These are phyloP conservation scores for Paramecium bursaria DNA, from an alignment of 73 alveolate species.

Conservation along the genomic window DNA sequence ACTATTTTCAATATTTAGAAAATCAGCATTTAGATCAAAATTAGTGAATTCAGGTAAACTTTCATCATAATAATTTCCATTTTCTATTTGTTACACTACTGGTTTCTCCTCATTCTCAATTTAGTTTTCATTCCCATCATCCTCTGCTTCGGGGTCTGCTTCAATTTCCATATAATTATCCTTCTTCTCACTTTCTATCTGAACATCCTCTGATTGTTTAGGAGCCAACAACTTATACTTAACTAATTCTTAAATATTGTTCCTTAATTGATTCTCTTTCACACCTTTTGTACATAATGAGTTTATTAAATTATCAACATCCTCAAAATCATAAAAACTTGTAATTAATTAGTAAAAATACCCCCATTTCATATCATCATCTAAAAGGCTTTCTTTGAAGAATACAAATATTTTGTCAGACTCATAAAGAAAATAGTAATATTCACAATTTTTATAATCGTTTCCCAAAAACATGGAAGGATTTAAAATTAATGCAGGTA, in stretches of 20 bases:
- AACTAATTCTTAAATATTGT: conserved; percentile 21
- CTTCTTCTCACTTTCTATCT: not conserved
- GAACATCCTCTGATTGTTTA: not conserved
- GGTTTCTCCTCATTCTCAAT: conserved; percentile 5
- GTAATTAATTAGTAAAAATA: too few species aligned
- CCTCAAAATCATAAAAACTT: conserved; percentile 32
- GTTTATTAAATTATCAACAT: not conserved
- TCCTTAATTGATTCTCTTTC: conserved; percentile 13
- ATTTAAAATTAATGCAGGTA: conserved; percentile 39
- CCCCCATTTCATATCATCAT: conserved; percentile 44
- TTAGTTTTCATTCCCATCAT: not conserved
- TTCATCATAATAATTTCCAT: conserved; percentile 14
- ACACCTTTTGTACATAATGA: conserved; percentile 48
- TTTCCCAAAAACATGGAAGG: conserved; percentile 48
- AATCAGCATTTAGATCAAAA: conserved; percentile 41
- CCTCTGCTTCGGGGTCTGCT: not conserved
- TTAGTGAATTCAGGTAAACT: conserved; percentile 3
- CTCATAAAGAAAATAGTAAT: conserved; percentile 39
- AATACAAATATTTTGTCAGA: conserved; percentile 52
- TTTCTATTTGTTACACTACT: conserved; percentile 1
- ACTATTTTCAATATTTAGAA: conserved; percentile 13
- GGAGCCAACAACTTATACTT: conserved; percentile 1
- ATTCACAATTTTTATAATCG: conserved; percentile 23
- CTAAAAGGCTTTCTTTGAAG: conserved; percentile 8
- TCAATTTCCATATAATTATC: not conserved